These are phyloP conservation scores for Paramecium pentaurelia DNA, from an alignment of 73 alveolate genomes.

Conservation along the genomic window DNA sequence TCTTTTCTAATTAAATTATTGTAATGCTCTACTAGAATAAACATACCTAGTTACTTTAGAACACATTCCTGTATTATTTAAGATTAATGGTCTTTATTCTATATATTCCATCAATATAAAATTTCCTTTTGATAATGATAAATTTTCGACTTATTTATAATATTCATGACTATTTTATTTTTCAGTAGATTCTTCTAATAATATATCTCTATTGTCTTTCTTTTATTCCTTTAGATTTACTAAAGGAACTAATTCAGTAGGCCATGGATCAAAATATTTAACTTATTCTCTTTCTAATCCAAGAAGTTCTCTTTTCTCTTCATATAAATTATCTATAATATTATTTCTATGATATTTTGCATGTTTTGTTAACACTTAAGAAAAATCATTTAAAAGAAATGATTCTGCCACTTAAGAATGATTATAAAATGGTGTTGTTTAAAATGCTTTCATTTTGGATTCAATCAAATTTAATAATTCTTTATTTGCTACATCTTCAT, in stretches of 20 bases:
- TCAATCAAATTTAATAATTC: neutral
- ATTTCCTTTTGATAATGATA: slow-evolving; percentile 50
- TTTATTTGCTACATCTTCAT: neutral
- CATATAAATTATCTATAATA: neutral
- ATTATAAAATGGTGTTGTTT: neutral
- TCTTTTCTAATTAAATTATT: slow-evolving; percentile 10
- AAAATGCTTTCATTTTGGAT: neutral
- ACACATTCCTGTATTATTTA: slow-evolving; percentile 66
- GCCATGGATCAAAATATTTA: slow-evolving; percentile 14
- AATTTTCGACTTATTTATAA: neutral
- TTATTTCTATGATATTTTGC: slow-evolving; percentile 7
- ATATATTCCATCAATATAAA: slow-evolving; percentile 62
- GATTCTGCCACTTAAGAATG: slow-evolving; percentile 17
- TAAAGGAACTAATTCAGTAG: neutral
- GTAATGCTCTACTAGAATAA: slow-evolving; percentile 33
- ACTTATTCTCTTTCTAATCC: slow-evolving; percentile 33
- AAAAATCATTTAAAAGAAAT: neutral
- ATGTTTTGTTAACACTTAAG: neutral
- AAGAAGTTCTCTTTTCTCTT: neutral
- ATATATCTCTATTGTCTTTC: neutral
- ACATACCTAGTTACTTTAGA: slow-evolving; percentile 59
- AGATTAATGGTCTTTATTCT: slow-evolving; percentile 61
- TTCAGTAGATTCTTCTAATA: neutral
- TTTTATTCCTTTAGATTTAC: neutral
- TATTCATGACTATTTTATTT: neutral